Evolutionary conservation across 306 rosid genomes (phyloP).

Genomic region (Dicorynia guianensis): DNA sequence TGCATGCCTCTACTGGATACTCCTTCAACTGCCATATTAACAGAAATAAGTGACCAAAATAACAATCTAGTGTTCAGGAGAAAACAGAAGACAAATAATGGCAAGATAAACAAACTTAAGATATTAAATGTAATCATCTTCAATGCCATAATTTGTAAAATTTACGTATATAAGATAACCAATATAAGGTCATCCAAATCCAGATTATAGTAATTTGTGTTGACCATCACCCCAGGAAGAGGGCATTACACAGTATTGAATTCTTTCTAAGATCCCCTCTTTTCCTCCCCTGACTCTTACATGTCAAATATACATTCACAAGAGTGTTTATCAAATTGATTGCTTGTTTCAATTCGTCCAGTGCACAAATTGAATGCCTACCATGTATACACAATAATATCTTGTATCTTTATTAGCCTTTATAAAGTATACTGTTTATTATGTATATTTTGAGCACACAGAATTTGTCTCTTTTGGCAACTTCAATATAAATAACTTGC

Average conservation of each 20-base stretch:
- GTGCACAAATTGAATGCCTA: too few relatives aligned
- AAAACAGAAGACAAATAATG: conserved; percentile 26
- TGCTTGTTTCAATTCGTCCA: too few relatives aligned
- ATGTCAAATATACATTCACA: background rate
- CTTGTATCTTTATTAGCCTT: too few relatives aligned
- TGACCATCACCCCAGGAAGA: background rate
- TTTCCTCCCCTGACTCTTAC: background rate
- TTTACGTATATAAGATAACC: background rate
- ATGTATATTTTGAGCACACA: too few relatives aligned
- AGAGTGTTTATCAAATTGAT: background rate
- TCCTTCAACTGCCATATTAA: conserved; percentile 77
- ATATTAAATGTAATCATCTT: background rate
- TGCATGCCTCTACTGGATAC: conserved; percentile 93
- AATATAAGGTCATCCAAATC: background rate
- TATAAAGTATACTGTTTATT: too few relatives aligned
- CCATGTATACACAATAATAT: too few relatives aligned
- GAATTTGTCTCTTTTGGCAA: too few relatives aligned
- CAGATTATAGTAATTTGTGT: background rate
- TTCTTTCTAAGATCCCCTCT: too few relatives aligned
- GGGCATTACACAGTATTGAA: too few relatives aligned
- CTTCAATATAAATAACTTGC: too few relatives aligned
- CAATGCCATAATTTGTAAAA: background rate
- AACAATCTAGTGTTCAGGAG: conserved; percentile 26
- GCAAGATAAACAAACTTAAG: background rate
- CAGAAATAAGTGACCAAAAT: conserved; percentile 34